Base-by-base conservation (phyloP, 306 rosid species). In the Quercus berberidifolia region DNA sequence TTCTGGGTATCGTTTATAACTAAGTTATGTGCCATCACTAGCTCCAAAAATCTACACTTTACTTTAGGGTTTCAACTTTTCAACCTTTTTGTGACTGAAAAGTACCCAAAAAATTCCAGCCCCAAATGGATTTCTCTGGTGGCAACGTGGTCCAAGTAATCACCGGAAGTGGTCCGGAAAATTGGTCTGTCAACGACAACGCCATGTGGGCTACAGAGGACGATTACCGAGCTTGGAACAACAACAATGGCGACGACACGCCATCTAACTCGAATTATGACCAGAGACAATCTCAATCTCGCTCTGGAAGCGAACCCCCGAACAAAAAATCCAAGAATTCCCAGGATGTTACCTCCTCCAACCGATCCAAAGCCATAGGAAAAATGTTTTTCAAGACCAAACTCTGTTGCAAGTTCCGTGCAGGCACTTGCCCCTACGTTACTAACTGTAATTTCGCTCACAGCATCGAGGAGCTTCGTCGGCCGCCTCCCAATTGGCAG, bases 351-450 rank as follows among this genome's bases (percentile, higher is more conserved):
- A 83, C 92, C 9, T 85, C 92, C 1, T 80, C 91, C 15, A 89
- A 88, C 81, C 81, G 91, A 68, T 88, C 98, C 0, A 96, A 91
- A 79, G 97, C 97, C 26, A 93, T 96, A 0, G 99, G 99, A 41
- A 96, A 96, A 69, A 96, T 96, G 99, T 96, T 96, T 64, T 96
- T 96, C 93, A 96, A 96, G 89, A 96, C 99, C 41, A 96, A 96
- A 52, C 93, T 96, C 1, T 96, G 99, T 79, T 96, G 99, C 88
- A 96, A 96, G 87, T 96, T 93, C 81, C 87, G 99, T 1, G 93
- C 92, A 0, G 98, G 97, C 58, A 93, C 94, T 0, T 96, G 99
- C 75, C 99, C 99, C 4, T 96, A 96, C 64, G 73, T 96, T 38
- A 91, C 97, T 0, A 93, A 96, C 69, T 96, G 99, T 83, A 96